Evolutionary conservation across 2,329 filamentous ascomycete species (phyloP).

Genomic region (Colletotrichum lentis): DNA sequence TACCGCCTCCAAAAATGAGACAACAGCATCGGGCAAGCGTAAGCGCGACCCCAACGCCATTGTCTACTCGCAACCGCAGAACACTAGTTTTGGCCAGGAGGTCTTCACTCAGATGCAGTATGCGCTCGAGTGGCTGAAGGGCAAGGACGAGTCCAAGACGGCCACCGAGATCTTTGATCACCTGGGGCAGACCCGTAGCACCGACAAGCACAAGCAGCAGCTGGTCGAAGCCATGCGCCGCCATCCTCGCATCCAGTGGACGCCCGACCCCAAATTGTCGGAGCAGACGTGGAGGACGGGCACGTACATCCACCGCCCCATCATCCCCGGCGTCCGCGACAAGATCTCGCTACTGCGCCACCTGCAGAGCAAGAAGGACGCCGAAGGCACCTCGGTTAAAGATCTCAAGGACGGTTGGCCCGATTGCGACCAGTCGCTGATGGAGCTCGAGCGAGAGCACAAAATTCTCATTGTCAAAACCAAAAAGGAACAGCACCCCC

Average conservation of each 20-base stretch:
- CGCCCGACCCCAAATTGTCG: conserved; percentile 65
- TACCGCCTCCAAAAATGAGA: conserved; percentile 58
- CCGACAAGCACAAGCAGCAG: conserved; percentile 68
- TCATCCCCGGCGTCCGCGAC: conserved; percentile 80
- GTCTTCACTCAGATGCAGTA: conserved; percentile 89
- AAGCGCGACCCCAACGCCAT: conserved; percentile 64
- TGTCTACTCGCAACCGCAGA: conserved; percentile 79
- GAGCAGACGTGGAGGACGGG: conserved; percentile 73
- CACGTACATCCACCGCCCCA: conserved; percentile 83
- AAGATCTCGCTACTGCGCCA: conserved; percentile 80
- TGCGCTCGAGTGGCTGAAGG: conserved; percentile 82
- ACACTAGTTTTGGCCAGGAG: conserved; percentile 78
- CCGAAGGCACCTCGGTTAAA: conserved; percentile 82
- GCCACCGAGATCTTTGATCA: conserved; percentile 83
- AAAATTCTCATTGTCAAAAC: conserved; percentile 86
- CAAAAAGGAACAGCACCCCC: conserved; percentile 88
- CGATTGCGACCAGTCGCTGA: conserved; percentile 80
- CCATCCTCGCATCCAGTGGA: conserved; percentile 67
- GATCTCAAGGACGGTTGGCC: conserved; percentile 97
- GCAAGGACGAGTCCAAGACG: conserved; percentile 71
- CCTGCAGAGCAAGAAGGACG: conserved; percentile 82
- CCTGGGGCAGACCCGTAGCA: conserved; percentile 72
- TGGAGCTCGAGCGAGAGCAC: conserved; percentile 78
- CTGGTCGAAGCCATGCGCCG: conserved; percentile 74
- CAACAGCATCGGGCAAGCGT: conserved; percentile 70